phyloP scores from a whole-genome alignment of 805 yeast genomes.

The Kazachstania taianensis region DNA sequence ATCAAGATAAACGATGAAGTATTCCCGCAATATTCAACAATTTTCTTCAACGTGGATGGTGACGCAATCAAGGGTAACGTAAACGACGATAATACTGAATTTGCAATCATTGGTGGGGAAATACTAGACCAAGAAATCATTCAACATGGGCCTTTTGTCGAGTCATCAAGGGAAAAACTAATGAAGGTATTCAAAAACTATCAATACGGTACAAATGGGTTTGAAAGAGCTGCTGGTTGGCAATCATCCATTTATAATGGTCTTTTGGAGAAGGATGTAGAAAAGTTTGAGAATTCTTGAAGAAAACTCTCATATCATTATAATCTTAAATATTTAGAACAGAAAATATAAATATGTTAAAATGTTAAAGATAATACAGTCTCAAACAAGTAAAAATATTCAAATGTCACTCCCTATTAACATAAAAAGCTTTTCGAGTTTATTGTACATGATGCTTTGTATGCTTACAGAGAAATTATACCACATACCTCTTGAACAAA shows the following conservation, averaged over 20 bases:
- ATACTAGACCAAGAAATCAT: constrained; percentile 66
- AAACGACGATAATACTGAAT: constrained; percentile 38
- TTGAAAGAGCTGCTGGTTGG: constrained; percentile 59
- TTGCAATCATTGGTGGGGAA: constrained; percentile 70
- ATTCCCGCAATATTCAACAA: constrained; percentile 39
- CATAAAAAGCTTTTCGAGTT: too few species aligned
- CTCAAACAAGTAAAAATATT: too few species aligned
- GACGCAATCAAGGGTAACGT: constrained; percentile 47
- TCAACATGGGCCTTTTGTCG: constrained; percentile 93
- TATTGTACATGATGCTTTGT: too few species aligned
- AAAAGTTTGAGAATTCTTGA: constrained; percentile 5
- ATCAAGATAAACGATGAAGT: constrained; percentile 37
- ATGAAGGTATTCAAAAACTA: constrained; percentile 63
- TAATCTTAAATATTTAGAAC: too few species aligned
- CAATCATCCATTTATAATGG: constrained; percentile 32
- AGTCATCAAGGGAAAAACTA: constrained; percentile 54
- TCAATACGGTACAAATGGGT: constrained; percentile 58
- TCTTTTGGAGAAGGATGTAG: constrained; percentile 14
- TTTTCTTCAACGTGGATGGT: constrained; percentile 64
- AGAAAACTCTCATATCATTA: background rate
- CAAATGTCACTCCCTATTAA: too few species aligned
- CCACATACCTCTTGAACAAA: too few species aligned
- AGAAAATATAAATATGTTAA: background rate
- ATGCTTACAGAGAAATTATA: too few species aligned
- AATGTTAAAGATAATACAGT: background rate